These are phyloP conservation scores for Coemansia sp. DNA, from an alignment of 192 early-diverging fungal genomes.

Conservation along the genomic window DNA sequence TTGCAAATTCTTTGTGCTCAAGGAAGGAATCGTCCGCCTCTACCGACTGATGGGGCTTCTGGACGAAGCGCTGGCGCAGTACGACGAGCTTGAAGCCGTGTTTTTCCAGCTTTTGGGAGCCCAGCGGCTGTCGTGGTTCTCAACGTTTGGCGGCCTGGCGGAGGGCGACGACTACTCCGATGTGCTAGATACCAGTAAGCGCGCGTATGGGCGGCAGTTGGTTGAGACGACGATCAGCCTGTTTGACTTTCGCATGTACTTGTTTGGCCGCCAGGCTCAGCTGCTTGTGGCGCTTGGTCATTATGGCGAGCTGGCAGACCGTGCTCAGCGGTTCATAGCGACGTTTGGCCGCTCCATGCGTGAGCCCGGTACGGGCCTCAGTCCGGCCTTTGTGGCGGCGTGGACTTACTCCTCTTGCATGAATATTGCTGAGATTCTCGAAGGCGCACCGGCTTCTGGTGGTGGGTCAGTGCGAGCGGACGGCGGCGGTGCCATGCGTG, in stretches of 20 bases:
- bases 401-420: constrained; percentile 49
- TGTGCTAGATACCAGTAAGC: constrained; percentile 70
- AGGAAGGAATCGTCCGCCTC: constrained; percentile 82
- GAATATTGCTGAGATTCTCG: constrained; percentile 54
- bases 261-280: constrained; percentile 88
- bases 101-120: constrained; percentile 88
- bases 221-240: constrained; percentile 86
- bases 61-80: constrained; percentile 89
- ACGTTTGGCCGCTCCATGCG: constrained; percentile 37
- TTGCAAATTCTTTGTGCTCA: constrained; percentile 93
- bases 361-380: constrained; percentile 33
- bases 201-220: constrained; percentile 86
- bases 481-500: background rate
- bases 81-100: constrained; percentile 95
- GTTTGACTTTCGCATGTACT: constrained; percentile 95
- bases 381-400: constrained; percentile 34
- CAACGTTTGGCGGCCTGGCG: constrained; percentile 82
- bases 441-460: constrained; percentile 27
- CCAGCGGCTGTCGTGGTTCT: constrained; percentile 90
- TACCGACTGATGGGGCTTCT: constrained; percentile 85
- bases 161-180: constrained; percentile 85
- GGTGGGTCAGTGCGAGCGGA: constrained; percentile 9
- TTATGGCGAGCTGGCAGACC: constrained; percentile 33
- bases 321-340: constrained; percentile 40
- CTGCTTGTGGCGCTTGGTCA: constrained; percentile 69